Evolutionary conservation across 179 eudicot genomes (phyloP).

Genomic region (Patellifolia procumbens): DNA sequence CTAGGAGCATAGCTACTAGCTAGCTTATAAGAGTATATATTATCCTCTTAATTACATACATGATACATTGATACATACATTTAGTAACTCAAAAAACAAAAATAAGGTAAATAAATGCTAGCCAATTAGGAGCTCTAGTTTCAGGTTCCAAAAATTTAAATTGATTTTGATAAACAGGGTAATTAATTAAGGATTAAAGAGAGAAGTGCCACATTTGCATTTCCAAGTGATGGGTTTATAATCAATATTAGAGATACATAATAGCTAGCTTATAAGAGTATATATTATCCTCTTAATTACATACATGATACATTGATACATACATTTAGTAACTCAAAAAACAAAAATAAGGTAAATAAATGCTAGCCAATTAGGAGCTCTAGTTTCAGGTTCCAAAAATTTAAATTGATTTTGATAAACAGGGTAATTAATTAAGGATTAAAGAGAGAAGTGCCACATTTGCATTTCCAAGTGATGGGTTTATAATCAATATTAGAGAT

Average conservation of each 20-base stretch:
- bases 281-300: neutral
- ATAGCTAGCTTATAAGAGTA: no score
- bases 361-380: neutral
- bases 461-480: constrained; percentile 85
- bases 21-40: no score
- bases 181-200: constrained; percentile 59
- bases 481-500: constrained; percentile 41
- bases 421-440: constrained; percentile 47
- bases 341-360: neutral
- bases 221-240: constrained; percentile 87
- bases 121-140: neutral
- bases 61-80: no score
- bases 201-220: constrained; percentile 65
- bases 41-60: neutral
- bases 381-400: no score
- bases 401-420: neutral
- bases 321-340: neutral
- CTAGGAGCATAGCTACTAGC: no score
- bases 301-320: neutral
- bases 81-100: neutral
- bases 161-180: neutral
- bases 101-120: neutral
- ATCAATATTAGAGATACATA: constrained; percentile 22
- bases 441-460: constrained; percentile 60
- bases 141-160: neutral